phyloP scores from a whole-genome alignment of 2,329 filamentous ascomycete species.

The Cladophialophora immunda region DNA sequence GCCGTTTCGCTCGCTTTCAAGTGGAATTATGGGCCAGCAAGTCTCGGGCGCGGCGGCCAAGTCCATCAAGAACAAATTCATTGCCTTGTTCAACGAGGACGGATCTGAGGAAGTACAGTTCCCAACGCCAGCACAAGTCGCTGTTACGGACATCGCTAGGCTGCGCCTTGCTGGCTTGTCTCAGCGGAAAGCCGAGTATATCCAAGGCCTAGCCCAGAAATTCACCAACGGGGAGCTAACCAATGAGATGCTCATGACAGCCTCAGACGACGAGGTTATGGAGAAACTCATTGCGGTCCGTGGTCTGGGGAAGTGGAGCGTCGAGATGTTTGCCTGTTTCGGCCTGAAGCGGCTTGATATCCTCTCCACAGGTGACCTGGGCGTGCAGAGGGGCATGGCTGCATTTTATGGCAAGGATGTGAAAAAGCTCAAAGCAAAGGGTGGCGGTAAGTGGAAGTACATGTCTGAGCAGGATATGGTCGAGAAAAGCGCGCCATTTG shows the following conservation, averaged over 20 bases:
- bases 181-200: conserved; percentile 94
- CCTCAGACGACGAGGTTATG: conserved; percentile 85
- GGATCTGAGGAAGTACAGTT: conserved; percentile 60
- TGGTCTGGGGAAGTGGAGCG: conserved; percentile 87
- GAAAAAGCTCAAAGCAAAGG: conserved; percentile 78
- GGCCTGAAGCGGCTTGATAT: conserved; percentile 94
- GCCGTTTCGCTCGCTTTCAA: conserved; percentile 83
- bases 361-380: conserved; percentile 89
- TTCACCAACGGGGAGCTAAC: conserved; percentile 79
- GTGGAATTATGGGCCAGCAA: conserved; percentile 94
- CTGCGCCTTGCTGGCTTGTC: conserved; percentile 88
- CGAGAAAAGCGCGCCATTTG: conserved; percentile 79
- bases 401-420: conserved; percentile 85
- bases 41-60: conserved; percentile 91
- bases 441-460: conserved; percentile 95
- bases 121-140: conserved; percentile 79
- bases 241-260: conserved; percentile 76
- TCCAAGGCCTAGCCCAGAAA: conserved; percentile 83
- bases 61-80: conserved; percentile 86
- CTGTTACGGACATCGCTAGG: conserved; percentile 66
- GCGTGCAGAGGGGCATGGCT: conserved; percentile 93
- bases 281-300: conserved; percentile 83
- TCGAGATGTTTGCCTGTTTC: conserved; percentile 98
- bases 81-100: conserved; percentile 71
- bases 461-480: conserved; percentile 95